Percentiles rank a stretch among this genome's conserved stretches.
Conservation (phyloP, 2,329 filamentous ascomycete species). For the Colletotrichum lini region DNA sequence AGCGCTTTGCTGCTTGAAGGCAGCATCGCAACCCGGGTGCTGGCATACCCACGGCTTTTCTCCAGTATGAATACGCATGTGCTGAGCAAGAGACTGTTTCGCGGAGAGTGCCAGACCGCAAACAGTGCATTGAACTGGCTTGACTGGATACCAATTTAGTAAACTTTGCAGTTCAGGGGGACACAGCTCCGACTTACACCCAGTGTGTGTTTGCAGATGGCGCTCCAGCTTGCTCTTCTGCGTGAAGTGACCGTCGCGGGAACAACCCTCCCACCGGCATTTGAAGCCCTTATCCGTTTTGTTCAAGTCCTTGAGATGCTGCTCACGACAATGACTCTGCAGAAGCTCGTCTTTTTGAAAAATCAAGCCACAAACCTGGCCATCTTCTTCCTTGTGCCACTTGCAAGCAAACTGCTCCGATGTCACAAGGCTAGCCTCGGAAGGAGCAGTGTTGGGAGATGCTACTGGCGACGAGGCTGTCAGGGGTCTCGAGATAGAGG, state of each 20-base stretch:
- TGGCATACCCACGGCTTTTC: constrained; percentile 74
- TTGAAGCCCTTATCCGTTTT: constrained; percentile 58
- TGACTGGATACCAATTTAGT: constrained; percentile 60
- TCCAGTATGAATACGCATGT: constrained; percentile 76
- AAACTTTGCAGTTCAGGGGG: constrained; percentile 40
- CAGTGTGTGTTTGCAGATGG: constrained; percentile 76
- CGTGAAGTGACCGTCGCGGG: constrained; percentile 66
- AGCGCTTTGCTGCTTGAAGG: constrained; percentile 78
- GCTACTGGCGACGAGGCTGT: constrained; percentile 14
- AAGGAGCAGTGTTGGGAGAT: constrained; percentile 8
- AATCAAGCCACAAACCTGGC: constrained; percentile 50
- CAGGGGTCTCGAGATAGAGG: neutral
- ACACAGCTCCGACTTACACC: constrained; percentile 62
- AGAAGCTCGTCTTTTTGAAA: constrained; percentile 64
- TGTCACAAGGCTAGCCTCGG: neutral
- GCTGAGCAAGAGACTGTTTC: constrained; percentile 77
- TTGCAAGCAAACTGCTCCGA: constrained; percentile 49
- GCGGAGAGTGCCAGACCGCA: constrained; percentile 75
- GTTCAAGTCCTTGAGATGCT: constrained; percentile 63
- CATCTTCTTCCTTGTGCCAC: constrained; percentile 48
- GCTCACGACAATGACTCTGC: constrained; percentile 68
- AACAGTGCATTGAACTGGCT: constrained; percentile 69
- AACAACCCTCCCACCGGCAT: constrained; percentile 72
- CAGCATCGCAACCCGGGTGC: constrained; percentile 64
- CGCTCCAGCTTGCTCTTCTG: constrained; percentile 75